phyloP scores from a whole-genome alignment of 2,329 filamentous ascomycete genomes.

The Pseudovirgaria hyperparasitica region DNA sequence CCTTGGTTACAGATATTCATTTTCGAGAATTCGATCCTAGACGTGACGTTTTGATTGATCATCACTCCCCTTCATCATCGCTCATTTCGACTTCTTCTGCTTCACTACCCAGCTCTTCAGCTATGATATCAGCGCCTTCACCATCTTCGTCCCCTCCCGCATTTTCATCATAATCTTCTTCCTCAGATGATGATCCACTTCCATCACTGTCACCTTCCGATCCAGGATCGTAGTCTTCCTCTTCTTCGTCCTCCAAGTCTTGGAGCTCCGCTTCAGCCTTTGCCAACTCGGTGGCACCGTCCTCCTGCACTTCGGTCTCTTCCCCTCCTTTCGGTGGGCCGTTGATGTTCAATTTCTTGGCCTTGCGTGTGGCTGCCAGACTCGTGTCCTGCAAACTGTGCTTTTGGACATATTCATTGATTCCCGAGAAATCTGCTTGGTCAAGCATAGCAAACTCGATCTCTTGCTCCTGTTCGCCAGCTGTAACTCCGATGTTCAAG shows the following conservation, averaged over 20 bases:
- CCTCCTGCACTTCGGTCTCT: slow-evolving; percentile 13
- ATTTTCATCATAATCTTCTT: slow-evolving; percentile 14
- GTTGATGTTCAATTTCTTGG: slow-evolving; percentile 46
- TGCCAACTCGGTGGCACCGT: slow-evolving; percentile 24
- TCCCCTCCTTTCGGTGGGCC: slow-evolving; percentile 13
- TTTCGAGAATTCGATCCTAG: slow-evolving; percentile 12
- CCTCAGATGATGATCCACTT: slow-evolving; percentile 21
- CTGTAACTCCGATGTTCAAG: slow-evolving; percentile 39
- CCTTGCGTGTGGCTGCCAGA: slow-evolving; percentile 45
- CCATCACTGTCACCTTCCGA: slow-evolving; percentile 29
- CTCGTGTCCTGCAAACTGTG: slow-evolving; percentile 51
- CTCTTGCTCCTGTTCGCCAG: slow-evolving; percentile 34
- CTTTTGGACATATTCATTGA: slow-evolving; percentile 48
- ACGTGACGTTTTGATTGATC: slow-evolving; percentile 8
- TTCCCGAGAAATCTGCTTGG: slow-evolving; percentile 48
- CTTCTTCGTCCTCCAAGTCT: slow-evolving; percentile 23
- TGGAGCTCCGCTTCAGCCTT: slow-evolving; percentile 24
- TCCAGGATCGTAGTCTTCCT: slow-evolving; percentile 29
- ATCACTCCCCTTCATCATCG: slow-evolving; percentile 8
- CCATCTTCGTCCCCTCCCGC: slow-evolving; percentile 7
- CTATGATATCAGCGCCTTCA: slow-evolving; percentile 10
- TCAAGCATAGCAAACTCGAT: slow-evolving; percentile 55
- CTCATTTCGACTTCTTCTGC: slow-evolving; percentile 20
- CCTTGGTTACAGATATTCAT: slow-evolving; percentile 8
- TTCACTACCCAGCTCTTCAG: slow-evolving; percentile 15